These are phyloP conservation scores for Berkeleyomyces rouxiae DNA, from an alignment of 2,329 filamentous ascomycete genomes.

Conservation along the genomic window DNA sequence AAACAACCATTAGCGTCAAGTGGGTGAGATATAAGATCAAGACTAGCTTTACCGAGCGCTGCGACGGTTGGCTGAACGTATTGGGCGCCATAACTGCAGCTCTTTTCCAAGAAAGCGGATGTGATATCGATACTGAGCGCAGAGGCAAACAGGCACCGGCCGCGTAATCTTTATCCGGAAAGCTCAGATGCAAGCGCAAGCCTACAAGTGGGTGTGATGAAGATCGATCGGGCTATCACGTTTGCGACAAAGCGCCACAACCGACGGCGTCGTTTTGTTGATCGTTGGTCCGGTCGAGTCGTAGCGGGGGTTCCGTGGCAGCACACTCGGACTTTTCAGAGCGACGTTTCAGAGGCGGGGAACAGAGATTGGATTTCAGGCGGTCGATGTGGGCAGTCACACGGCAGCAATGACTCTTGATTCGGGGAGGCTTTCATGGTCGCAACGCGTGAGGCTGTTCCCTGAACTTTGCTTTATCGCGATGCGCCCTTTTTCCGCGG, in stretches of 20 bases:
- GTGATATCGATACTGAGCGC: background rate
- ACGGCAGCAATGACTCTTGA: background rate
- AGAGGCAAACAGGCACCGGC: background rate
- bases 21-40: background rate
- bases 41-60: conserved; percentile 4
- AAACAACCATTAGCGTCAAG: background rate
- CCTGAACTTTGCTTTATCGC: background rate
- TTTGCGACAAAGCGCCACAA: background rate
- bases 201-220: background rate
- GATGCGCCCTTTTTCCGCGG: background rate
- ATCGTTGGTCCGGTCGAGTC: too few relatives aligned
- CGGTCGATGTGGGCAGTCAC: background rate
- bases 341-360: background rate
- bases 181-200: background rate
- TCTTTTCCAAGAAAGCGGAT: background rate
- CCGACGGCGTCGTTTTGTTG: too few relatives aligned
- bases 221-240: background rate
- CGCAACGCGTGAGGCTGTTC: too few relatives aligned
- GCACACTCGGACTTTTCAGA: too few relatives aligned
- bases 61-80: background rate
- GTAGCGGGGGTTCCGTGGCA: too few relatives aligned
- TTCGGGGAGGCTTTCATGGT: background rate
- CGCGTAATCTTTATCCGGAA: background rate
- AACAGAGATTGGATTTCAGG: background rate
- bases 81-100: conserved; percentile 2